Conservation (phyloP, 805 yeast species). For the Starmerella geochares region DNA sequence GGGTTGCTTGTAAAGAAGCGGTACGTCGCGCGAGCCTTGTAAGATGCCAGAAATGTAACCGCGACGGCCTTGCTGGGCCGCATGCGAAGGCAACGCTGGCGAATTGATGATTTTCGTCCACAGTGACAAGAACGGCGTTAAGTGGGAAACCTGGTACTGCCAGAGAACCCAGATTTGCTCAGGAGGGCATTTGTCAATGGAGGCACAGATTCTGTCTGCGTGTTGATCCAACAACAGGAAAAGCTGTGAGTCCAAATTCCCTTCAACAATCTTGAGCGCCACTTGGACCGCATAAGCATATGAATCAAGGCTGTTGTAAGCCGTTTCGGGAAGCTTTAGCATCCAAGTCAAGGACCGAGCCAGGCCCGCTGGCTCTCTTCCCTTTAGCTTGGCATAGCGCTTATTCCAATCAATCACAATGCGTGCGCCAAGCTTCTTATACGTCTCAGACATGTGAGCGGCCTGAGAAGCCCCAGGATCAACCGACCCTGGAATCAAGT, state of each 20-base stretch:
- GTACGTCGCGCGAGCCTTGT: constrained; percentile 10
- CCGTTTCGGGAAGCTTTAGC: not conserved
- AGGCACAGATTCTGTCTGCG: not conserved
- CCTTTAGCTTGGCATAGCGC: not conserved
- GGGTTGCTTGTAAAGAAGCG: constrained; percentile 5
- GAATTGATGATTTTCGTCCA: not conserved
- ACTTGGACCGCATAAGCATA: not conserved
- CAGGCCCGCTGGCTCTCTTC: not conserved
- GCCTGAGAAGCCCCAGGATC: constrained; percentile 7
- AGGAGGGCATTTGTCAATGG: not conserved
- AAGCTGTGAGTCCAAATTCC: not conserved
- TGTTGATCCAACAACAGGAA: not conserved
- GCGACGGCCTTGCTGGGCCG: not conserved
- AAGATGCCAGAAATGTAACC: constrained; percentile 7
- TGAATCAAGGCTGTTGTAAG: not conserved
- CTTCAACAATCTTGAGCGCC: not conserved
- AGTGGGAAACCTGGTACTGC: constrained; percentile 8
- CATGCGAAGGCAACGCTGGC: not conserved
- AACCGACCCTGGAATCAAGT: not conserved
- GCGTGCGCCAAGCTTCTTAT: constrained; percentile 9
- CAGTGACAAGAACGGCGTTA: not conserved
- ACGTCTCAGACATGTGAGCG: constrained; percentile 7
- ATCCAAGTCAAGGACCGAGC: not conserved
- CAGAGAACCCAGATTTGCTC: constrained; percentile 6
- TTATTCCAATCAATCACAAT: constrained; percentile 11